Percentiles rank a stretch among this genome's conserved stretches.
Conservation (phyloP, 2,329 filamentous ascomycete genomes). For the Colletotrichum destructivum region DNA sequence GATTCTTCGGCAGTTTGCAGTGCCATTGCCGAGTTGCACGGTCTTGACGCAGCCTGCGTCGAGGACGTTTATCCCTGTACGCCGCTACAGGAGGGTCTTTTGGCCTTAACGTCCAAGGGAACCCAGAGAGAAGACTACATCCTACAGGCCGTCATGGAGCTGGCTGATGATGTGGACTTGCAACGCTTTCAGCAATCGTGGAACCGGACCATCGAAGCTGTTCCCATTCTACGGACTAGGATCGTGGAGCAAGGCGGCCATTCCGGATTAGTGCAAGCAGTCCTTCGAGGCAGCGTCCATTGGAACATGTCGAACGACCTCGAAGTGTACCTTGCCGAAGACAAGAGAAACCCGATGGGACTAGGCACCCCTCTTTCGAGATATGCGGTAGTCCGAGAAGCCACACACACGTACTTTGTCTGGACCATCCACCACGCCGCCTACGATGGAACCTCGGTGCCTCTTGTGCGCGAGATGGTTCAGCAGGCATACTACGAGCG, state of each 20-base stretch:
- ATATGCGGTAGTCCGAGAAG: neutral
- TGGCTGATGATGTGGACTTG: neutral
- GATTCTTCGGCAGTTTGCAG: neutral
- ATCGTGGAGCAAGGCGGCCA: neutral
- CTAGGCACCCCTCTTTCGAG: neutral
- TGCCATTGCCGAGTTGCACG: neutral
- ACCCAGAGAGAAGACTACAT: conserved; percentile 43
- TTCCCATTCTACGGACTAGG: neutral
- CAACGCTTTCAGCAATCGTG: neutral
- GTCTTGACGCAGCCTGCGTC: neutral
- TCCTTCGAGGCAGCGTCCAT: neutral
- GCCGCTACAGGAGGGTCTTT: conserved; percentile 54
- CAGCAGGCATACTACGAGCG: conserved; percentile 15
- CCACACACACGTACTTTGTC: conserved; percentile 45
- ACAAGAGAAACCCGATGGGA: neutral
- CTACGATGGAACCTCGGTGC: conserved; percentile 50
- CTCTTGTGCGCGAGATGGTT: conserved; percentile 39
- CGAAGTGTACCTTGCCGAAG: neutral
- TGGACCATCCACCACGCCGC: conserved; percentile 52
- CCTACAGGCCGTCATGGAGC: conserved; percentile 20
- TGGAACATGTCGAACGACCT: neutral
- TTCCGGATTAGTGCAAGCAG: neutral
- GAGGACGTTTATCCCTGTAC: conserved; percentile 56
- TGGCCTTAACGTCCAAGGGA: conserved; percentile 48
- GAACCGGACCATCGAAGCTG: neutral